Base-by-base conservation (phyloP, 177 flowering plant species). In the Vitis hybrid region DNA sequence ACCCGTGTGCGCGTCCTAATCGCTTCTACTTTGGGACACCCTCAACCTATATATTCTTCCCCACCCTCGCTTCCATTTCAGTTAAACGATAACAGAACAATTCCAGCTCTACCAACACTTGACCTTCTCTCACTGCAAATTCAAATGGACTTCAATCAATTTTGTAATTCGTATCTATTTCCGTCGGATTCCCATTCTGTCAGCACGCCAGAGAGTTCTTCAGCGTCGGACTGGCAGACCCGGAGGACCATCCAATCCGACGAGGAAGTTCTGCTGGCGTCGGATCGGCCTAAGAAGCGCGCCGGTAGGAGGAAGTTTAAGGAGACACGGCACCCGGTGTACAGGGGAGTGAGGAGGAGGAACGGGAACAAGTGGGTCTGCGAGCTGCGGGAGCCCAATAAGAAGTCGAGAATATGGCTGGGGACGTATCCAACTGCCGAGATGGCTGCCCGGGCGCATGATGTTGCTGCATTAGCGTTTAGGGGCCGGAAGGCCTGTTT, bases 391-490 rank as follows among this genome's bases (percentile, higher is more conserved):
- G 81, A 81, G 51, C 90, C 90, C 2, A 74, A 80, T 51, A 80
- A 83, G 67, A 80, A 83, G 71, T 10, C 82, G 1, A 65, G 90
- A 23, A 80, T 87, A 13, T 87, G 90, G 88, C 84, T 87, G 0
- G 90, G 90, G 10, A 87, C 88, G 0, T 87, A 76, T 50, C 86
- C 84, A 0, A 77, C 86, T 0, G 74, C 88, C 0, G 88, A 87
- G 69, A 85, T 85, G 90, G 90, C 90, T 0, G 90, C 90, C 2
- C 61, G 88, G 21, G 90, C 89, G 0, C 89, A 86, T 64, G 89
- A 86, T 73, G 86, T 85, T 0, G 90, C 88, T 1, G 90, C 85
- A 2, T 56, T 85, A 67, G 87, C 88, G 3, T 69, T 85, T 2
- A 69, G 84, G 17, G 88, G 88, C 1, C 70, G 64, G 7, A 26